Conservation (phyloP, 805 yeast genomes). For the Candida lessepsii region DNA sequence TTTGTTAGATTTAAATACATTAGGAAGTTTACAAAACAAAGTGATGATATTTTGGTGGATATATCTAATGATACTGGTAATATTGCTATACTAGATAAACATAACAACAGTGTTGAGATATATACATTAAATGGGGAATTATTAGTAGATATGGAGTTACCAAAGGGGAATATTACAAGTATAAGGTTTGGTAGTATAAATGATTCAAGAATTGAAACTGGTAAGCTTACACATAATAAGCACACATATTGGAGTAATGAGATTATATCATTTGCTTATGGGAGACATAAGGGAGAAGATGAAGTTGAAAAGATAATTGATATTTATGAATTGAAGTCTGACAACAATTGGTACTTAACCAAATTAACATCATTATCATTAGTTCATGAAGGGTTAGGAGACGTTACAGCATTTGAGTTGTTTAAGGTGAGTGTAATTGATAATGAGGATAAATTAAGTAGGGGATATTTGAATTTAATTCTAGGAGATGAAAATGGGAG, state of each 20-base stretch:
- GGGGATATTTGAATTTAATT: constrained; percentile 42
- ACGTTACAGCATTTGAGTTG: constrained; percentile 30
- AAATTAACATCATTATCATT: constrained; percentile 10
- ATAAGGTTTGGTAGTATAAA: constrained; percentile 32
- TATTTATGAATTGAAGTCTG: constrained; percentile 25
- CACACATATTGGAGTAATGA: constrained; percentile 42
- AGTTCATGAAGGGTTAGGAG: constrained; percentile 12
- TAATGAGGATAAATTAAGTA: constrained; percentile 32
- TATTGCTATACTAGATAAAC: constrained; percentile 36
- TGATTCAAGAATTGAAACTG: constrained; percentile 25
- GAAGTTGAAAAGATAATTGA: constrained; percentile 25
- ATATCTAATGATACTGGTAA: constrained; percentile 58
- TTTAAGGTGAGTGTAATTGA: constrained; percentile 30
- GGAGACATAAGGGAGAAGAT: constrained; percentile 5
- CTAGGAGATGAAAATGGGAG: constrained; percentile 56
- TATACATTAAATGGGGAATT: constrained; percentile 56
- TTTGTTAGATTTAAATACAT: constrained; percentile 50
- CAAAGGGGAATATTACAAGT: constrained; percentile 19
- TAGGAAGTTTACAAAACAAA: constrained; percentile 28
- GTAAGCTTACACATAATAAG: constrained; percentile 18
- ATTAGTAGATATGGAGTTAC: constrained; percentile 23
- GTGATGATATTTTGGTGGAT: constrained; percentile 31
- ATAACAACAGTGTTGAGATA: constrained; percentile 27
- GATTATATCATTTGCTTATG: constrained; percentile 28
- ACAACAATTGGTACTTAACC: constrained; percentile 11